Evolutionary conservation across 495 filamentous ascomycete genomes (phyloP), one percentile per base, ranked within the genome.

Genomic region (Lepraria neglecta): DNA sequence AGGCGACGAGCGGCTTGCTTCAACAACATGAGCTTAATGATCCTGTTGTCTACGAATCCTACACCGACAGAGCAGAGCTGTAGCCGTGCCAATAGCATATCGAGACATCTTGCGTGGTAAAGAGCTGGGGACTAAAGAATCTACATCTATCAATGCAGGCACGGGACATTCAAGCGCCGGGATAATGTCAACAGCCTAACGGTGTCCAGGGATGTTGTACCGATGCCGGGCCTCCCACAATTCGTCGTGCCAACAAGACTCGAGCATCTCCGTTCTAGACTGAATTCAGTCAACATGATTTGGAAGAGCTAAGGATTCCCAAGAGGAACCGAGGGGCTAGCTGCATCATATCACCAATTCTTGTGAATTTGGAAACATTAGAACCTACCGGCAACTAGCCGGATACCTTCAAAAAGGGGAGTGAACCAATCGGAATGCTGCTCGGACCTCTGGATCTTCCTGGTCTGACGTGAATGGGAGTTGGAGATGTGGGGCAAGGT

Each of bases 281-380:
- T 38, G 35, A 38, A 38, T 38, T 1, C 9, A 43, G 42, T 38
- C 38, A n/a, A 15, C 10, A 57, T 57, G 54, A 57, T 57, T 57
- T 57, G 54, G 54, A 57, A 57, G 54, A 57, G 54, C 54, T 44
- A 31, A 54, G 31, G 1, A n/a, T 33, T 19, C 31, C 31, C 51
- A n/a, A 54, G 51, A 38, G 51, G 19, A 9, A 54, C 9, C 2
- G 35, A 38, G n/a, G 51, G 14, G 7, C 17, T n/a, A 52, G 48
- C 24, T 31, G 31, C 15, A n/a, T 31, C 28, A 38, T 38, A 7
- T 38, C 35, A 38, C 35, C 35, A 38, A 38, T 38, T 7, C 35
- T 12, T 38, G 35, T 38, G 35, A 10, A 52, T 52, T 52, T 54
- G 51, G 28, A 33, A 54, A 19, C 6, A 6, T 30, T 30, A 33